A percentile compares a stretch with the other conserved stretches of the same genome.
Evolutionary conservation across 257 asterid species (phyloP).

Genomic region (Solanum etuberosum): DNA sequence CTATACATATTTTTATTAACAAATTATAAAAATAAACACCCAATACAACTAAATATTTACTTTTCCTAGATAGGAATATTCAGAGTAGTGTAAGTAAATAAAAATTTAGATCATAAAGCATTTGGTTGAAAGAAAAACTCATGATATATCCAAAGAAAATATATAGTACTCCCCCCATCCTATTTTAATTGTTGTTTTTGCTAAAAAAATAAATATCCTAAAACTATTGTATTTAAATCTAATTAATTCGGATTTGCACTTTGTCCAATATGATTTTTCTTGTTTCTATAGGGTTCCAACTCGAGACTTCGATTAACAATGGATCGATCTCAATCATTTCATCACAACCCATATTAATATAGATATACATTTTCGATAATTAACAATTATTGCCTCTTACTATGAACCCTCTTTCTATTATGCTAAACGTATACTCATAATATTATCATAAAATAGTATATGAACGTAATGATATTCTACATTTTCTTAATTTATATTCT

Average conservation of each 20-base stretch:
- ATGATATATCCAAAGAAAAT: background rate
- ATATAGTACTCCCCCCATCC: background rate
- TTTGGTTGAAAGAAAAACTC: background rate
- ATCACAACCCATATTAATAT: background rate
- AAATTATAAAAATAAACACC: background rate
- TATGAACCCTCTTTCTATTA: background rate
- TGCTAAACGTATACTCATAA: background rate
- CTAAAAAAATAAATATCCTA: too few species aligned
- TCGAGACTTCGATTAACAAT: background rate
- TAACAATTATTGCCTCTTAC: background rate
- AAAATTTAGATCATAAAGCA: background rate
- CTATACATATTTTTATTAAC: too few species aligned
- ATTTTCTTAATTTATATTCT: background rate
- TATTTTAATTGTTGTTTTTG: background rate
- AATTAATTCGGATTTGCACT: background rate
- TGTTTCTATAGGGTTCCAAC: accelerated
- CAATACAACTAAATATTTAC: background rate
- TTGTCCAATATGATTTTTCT: background rate
- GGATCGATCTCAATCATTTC: background rate
- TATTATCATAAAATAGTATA: background rate
- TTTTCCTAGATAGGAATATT: background rate
- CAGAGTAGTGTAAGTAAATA: background rate
- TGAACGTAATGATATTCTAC: background rate
- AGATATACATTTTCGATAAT: background rate
- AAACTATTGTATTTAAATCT: background rate